Base-by-base conservation (phyloP, 2,329 filamentous ascomycete species). In the Penicillium sclerotiorum region DNA sequence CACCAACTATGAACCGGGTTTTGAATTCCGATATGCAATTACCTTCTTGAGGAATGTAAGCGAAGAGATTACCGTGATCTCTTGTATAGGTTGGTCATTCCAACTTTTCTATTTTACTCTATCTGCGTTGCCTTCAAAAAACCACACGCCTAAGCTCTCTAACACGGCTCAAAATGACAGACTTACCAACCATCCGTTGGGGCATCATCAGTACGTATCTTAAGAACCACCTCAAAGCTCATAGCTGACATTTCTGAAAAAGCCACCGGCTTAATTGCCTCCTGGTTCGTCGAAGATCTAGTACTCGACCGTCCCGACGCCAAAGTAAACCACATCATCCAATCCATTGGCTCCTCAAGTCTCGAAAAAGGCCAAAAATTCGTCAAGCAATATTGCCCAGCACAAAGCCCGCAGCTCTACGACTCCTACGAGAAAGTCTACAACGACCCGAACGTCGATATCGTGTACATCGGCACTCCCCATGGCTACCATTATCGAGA, bases 381-480 rank as follows among this genome's bases (percentile, higher is more conserved):
- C 54, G 70, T 66, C 11, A 53, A 61, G 6, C 71, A 70, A 51
- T 52, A 60, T 49, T 54, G 51, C 23, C 58, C 57, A 3, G 21
- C 21, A 2, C 27, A 53, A n/a, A 50, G 1, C 8, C 47, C 52
- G 7, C 20, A n/a, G 12, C 45, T 51, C 11, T 58, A 58, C 23
- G 38, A 35, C 9, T 41, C 39, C 8, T 50, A 56, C 27, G 23
- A 43, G 5, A 45, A 46, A 13, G 37, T 57, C 8, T 57, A 55
- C 17, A 15, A 48, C 3, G 60, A 66, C 37, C 20, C 52, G 1
- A 47, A 60, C 3, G 74, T 83, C 42, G 73, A 80, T 32, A 75
- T 73, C 15, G 74, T 83, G 37, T 82, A 81, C 61, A 77, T 82
- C 44, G 74, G 77, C 8, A 68, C 81, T 6, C 66, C 67, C 1